These are phyloP conservation scores for Fusarium scirpi DNA, from an alignment of 2,329 filamentous ascomycete species.

Conservation along the genomic window DNA sequence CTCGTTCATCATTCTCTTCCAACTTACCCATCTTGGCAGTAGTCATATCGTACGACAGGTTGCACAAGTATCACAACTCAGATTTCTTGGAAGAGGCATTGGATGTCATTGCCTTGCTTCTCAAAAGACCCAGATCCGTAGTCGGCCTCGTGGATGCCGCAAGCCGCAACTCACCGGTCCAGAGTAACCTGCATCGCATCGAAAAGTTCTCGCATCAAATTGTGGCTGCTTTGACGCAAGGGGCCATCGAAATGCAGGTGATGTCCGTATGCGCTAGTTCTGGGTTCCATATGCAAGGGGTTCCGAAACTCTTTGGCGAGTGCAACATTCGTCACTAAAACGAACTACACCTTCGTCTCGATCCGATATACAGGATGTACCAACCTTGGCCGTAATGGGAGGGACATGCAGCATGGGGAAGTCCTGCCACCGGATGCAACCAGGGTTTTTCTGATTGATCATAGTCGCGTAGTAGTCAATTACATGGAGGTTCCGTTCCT, in stretches of 20 bases:
- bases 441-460: conserved; percentile 14
- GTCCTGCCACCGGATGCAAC: conserved; percentile 4
- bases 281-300: conserved; percentile 34
- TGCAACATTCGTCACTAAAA: conserved; percentile 19
- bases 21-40: conserved; percentile 1
- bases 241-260: conserved; percentile 16
- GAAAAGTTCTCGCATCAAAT: conserved; percentile 19
- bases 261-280: conserved; percentile 3
- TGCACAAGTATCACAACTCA: conserved; percentile 23
- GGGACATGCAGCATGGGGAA: conserved; percentile 21
- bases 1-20: conserved; percentile 14
- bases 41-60: conserved; percentile 26
- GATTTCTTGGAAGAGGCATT: conserved; percentile 13
- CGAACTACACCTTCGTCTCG: neutral
- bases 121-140: conserved; percentile 3
- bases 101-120: conserved; percentile 6
- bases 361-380: conserved; percentile 10
- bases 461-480: neutral
- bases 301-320: conserved; percentile 20
- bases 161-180: conserved; percentile 30
- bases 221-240: conserved; percentile 36
- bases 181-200: conserved; percentile 26
- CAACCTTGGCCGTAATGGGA: conserved; percentile 25
- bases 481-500: neutral
- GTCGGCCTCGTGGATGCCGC: conserved; percentile 9